A percentile compares a stretch with the other conserved stretches of the same genome.
Evolutionary conservation across 2,329 filamentous ascomycete species (phyloP).

Genomic region (Aspergillus novoparasiticus): DNA sequence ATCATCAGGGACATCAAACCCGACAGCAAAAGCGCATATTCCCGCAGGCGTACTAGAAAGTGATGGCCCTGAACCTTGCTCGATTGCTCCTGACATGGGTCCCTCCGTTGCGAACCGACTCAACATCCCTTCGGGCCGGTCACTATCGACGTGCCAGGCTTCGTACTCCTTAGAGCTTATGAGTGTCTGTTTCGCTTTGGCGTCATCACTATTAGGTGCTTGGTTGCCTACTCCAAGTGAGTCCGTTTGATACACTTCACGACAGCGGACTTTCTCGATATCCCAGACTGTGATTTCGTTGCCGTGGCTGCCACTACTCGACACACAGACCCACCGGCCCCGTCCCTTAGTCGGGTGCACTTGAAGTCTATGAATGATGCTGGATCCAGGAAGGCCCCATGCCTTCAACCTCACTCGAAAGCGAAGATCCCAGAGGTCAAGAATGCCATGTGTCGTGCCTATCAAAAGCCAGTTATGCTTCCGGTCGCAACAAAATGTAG

Average conservation of each 20-base stretch:
- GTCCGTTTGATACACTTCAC: slow-evolving; percentile 78
- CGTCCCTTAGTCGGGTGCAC: slow-evolving; percentile 78
- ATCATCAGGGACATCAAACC: slow-evolving; percentile 70
- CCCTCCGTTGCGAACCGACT: slow-evolving; percentile 70
- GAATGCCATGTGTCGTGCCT: slow-evolving; percentile 87
- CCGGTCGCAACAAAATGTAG: slow-evolving; percentile 84
- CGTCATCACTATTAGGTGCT: slow-evolving; percentile 44
- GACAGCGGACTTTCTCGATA: slow-evolving; percentile 82
- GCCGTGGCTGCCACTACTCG: slow-evolving; percentile 81
- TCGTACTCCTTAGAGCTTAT: slow-evolving; percentile 66
- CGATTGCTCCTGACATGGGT: slow-evolving; percentile 56
- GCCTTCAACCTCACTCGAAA: slow-evolving; percentile 85
- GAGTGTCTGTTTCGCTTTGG: slow-evolving; percentile 20
- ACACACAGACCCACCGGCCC: slow-evolving; percentile 83
- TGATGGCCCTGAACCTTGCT: slow-evolving; percentile 44
- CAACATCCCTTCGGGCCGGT: slow-evolving; percentile 83
- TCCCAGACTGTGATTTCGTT: slow-evolving; percentile 92
- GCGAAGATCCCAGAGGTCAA: slow-evolving; percentile 95
- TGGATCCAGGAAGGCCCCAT: slow-evolving; percentile 83
- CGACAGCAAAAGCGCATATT: slow-evolving; percentile 74
- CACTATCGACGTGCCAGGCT: slow-evolving; percentile 86
- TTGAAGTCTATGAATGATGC: slow-evolving; percentile 75
- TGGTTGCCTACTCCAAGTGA: slow-evolving; percentile 24
- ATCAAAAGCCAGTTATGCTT: slow-evolving; percentile 88
- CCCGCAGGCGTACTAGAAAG: slow-evolving; percentile 43